A percentile compares a stretch with the other conserved stretches of the same genome.
Conservation (phyloP, 2,329 filamentous ascomycete species). For the Colletotrichum costaricense region DNA sequence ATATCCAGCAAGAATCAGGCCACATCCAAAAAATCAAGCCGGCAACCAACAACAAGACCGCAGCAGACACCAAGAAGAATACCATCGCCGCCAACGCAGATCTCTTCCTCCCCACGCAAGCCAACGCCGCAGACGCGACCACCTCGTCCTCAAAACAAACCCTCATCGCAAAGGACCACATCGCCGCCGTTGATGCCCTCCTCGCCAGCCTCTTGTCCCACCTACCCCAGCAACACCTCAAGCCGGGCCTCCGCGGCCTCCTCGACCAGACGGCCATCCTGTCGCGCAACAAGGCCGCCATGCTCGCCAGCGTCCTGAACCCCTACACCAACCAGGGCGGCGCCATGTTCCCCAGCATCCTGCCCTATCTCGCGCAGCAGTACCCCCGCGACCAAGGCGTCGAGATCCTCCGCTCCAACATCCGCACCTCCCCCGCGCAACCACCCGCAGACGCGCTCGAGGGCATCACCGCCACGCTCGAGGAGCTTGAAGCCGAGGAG, state of each 20-base stretch:
- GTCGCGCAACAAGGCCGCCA: conserved; percentile 73
- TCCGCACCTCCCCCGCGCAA: conserved; percentile 54
- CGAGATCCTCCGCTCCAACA: conserved; percentile 75
- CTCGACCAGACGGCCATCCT: conserved; percentile 87
- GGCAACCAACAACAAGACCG: conserved; percentile 36
- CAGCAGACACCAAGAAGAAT: conserved; percentile 51
- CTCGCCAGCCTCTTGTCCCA: conserved; percentile 71
- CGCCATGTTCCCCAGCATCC: conserved; percentile 75
- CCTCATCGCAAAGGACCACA: conserved; percentile 57
- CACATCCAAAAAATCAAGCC: conserved; percentile 56
- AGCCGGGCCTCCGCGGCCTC: conserved; percentile 77
- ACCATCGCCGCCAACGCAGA: conserved; percentile 73
- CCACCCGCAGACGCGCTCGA: conserved; percentile 15
- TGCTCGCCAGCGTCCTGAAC: conserved; percentile 86
- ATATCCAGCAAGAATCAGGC: conserved; percentile 71
- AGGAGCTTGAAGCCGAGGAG: conserved; percentile 48
- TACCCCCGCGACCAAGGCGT: conserved; percentile 73
- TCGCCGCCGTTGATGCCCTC: conserved; percentile 68
- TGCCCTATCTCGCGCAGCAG: conserved; percentile 80
- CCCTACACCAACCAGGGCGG: conserved; percentile 74
- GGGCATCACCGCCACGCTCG: conserved; percentile 34
- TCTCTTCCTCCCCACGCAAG: conserved; percentile 69
- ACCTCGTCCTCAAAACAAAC: conserved; percentile 47
- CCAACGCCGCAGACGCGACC: conserved; percentile 44
- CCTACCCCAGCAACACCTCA: conserved; percentile 74